phyloP scores from a whole-genome alignment of 441 rosid species.

The Raphanus hybrid region DNA sequence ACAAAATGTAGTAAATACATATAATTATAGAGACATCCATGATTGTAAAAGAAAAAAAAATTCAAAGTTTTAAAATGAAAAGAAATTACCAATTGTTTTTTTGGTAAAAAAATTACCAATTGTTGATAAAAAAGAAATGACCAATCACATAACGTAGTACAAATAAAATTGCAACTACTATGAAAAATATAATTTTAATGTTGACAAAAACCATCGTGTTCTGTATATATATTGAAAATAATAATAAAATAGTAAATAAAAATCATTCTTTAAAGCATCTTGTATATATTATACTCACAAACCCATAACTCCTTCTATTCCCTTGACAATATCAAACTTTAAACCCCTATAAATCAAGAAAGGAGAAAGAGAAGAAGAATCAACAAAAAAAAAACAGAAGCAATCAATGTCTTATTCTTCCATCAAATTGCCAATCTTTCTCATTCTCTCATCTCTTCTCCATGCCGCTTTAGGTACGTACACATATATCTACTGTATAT shows the following conservation, averaged over 20 bases:
- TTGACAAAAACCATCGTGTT: conserved; percentile 2
- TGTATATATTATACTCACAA: conserved; percentile 19
- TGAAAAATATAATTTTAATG: not conserved
- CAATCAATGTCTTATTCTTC: conserved; percentile 68
- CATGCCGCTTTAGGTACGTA: conserved; percentile 66
- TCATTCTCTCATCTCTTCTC: conserved; percentile 68
- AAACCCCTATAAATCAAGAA: conserved; percentile 22
- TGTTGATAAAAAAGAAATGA: not conserved
- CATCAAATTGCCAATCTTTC: conserved; percentile 49
- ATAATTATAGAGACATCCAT: not conserved
- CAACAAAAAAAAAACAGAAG: not conserved
- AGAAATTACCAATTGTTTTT: too few relatives aligned
- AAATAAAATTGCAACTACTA: not conserved
- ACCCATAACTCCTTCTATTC: conserved; percentile 5
- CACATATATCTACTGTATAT: not conserved
- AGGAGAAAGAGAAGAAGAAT: conserved; percentile 20
- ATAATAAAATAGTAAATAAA: not conserved
- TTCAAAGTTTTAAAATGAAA: not conserved
- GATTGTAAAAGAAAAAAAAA: not conserved
- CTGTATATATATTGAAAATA: conserved; percentile 20
- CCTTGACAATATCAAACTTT: conserved; percentile 19
- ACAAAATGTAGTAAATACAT: not conserved
- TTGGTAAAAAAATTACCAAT: not conserved
- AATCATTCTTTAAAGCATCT: not conserved
- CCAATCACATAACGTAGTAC: not conserved